phyloP scores from a whole-genome alignment of 2,329 filamentous ascomycete species.

The Cytospora leucostoma region DNA sequence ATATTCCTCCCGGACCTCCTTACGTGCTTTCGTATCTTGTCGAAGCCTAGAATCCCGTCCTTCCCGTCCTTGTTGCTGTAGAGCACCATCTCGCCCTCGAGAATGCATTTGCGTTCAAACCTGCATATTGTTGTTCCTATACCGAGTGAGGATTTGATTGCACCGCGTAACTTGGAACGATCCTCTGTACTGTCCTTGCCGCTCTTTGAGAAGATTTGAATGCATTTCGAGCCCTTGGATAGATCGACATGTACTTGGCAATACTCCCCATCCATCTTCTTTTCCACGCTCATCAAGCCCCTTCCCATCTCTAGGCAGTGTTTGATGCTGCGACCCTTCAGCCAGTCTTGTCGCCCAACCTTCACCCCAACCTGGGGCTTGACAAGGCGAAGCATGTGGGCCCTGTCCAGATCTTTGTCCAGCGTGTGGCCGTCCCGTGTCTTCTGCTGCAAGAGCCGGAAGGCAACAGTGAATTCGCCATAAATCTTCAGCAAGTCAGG shows the following conservation, averaged over 20 bases:
- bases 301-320: constrained; percentile 69
- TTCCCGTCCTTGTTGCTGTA: constrained; percentile 64
- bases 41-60: constrained; percentile 69
- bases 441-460: constrained; percentile 52
- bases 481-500: constrained; percentile 71
- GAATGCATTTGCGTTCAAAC: constrained; percentile 67
- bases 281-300: constrained; percentile 69
- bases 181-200: constrained; percentile 85
- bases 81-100: constrained; percentile 82
- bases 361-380: constrained; percentile 62
- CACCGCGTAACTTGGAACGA: constrained; percentile 47
- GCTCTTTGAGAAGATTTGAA: constrained; percentile 89
- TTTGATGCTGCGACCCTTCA: constrained; percentile 70
- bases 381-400: constrained; percentile 40
- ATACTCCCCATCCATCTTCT: constrained; percentile 87
- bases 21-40: constrained; percentile 81
- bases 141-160: constrained; percentile 64
- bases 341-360: constrained; percentile 64
- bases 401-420: constrained; percentile 26
- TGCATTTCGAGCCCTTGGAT: constrained; percentile 51
- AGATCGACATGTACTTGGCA: constrained; percentile 84
- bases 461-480: constrained; percentile 64
- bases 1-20: constrained; percentile 70
- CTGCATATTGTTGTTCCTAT: constrained; percentile 60
- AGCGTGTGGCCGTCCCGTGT: constrained; percentile 32